These are phyloP conservation scores for Rosa multiflora DNA, from an alignment of 306 rosid species.

Conservation along the genomic window DNA sequence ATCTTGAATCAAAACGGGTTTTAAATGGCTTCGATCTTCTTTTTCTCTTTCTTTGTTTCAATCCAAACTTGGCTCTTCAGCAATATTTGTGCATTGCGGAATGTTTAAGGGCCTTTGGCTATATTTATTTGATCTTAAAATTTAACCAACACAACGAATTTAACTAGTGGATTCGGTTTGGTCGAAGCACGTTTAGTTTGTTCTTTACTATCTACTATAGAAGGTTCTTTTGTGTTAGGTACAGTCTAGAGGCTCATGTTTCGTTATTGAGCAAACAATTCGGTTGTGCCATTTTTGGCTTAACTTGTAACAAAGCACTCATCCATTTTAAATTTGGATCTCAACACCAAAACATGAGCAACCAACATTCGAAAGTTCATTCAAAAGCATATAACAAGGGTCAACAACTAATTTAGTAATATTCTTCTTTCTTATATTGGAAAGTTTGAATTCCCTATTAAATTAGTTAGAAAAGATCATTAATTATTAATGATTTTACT, in stretches of 20 bases:
- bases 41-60: not conserved
- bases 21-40: not conserved
- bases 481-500: too few relatives aligned
- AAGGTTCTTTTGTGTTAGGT: slow-evolving; percentile 13
- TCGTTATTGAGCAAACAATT: not conserved
- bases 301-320: too few relatives aligned
- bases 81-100: not conserved
- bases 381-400: not conserved
- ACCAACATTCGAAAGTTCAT: not conserved
- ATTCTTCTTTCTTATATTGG: not conserved
- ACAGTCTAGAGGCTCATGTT: not conserved
- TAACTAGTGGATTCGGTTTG: not conserved
- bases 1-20: not conserved
- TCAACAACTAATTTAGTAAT: not conserved
- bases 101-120: not conserved
- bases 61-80: not conserved
- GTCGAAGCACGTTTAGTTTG: not conserved
- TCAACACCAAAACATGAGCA: not conserved
- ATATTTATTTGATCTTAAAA: not conserved
- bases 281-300: not conserved
- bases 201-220: not conserved
- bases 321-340: too few relatives aligned
- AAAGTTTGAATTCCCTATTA: not conserved
- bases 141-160: not conserved
- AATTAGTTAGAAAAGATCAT: not conserved